Evolutionary conservation across 768 basidiomycete genomes (phyloP), one percentile per base, ranked within the genome.

Genomic region (Pleurotus tuoliensis): DNA sequence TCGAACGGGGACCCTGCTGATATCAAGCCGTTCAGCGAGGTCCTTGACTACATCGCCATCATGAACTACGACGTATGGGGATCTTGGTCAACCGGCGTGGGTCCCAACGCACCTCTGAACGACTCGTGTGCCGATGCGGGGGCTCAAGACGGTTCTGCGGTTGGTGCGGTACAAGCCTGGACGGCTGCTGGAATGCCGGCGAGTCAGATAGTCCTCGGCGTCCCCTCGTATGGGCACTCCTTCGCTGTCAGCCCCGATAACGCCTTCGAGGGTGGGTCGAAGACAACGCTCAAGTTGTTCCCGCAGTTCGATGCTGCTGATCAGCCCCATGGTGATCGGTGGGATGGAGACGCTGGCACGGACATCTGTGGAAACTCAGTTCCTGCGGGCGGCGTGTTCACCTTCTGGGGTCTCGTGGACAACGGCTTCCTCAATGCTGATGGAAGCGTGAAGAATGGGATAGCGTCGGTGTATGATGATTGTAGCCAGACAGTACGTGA

Each of bases 191-290:
- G 90, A 9, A 86, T 98, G 71, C 88, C 93, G 15, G 71, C 77
- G 6, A 70, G 78, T 61, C 68, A 76, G 72, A 86, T 96, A 56
- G 82, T 93, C 25, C 82, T 98, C 5, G 95, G 94, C 53, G 84
- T 96, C 0, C 83, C 94, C 11, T 74, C 87, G 15, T 96, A 92
- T 70, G 92, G 91, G 0, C 92, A 92, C 71, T 84, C 90, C 18
- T 94, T 76, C 76, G 76, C 81, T 39, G 64, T 76, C 6, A 46
- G 66, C 3, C 59, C 62, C 13, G 61, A 57, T 16, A 61, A 71
- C 37, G 82, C 82, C 0, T 63, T 79, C 57, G 58, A 64, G 3
- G 55, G 63, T 20, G 65, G 63, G 18, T 64, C 61, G n/a, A 65
- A 67, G 24, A 58, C 64, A 3, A 59, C 62, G 7, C 66, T 87